These are phyloP conservation scores for Cylindrodendrum hubeiense DNA, from an alignment of 2,329 filamentous ascomycete genomes.

Conservation along the genomic window DNA sequence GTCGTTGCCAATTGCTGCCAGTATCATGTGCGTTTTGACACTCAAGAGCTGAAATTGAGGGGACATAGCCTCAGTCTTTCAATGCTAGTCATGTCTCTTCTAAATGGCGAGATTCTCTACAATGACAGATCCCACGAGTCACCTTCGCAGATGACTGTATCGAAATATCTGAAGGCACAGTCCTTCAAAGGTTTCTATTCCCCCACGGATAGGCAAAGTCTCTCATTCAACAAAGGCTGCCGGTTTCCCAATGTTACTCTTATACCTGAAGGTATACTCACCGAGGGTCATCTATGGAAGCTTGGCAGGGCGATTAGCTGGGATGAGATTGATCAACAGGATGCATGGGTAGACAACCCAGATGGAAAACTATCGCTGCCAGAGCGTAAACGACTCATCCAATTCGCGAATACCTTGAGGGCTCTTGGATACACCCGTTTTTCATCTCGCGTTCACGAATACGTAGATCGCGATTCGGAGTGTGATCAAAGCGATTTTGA, in stretches of 20 bases:
- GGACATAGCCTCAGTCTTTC: conserved; percentile 42
- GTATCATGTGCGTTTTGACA: conserved; percentile 44
- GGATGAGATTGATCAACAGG: conserved; percentile 17
- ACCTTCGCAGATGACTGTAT: conserved; percentile 5
- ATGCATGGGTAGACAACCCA: background rate
- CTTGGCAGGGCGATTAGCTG: conserved; percentile 32
- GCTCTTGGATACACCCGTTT: conserved; percentile 23
- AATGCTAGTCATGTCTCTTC: conserved; percentile 44
- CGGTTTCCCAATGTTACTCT: conserved; percentile 37
- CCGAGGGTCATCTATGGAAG: conserved; percentile 44
- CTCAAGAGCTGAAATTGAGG: conserved; percentile 24
- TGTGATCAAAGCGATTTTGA: conserved; percentile 14
- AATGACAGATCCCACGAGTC: conserved; percentile 36
- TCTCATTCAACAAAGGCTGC: conserved; percentile 45
- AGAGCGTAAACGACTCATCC: conserved; percentile 28
- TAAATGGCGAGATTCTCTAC: conserved; percentile 51
- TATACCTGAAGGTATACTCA: conserved; percentile 29
- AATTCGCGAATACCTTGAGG: conserved; percentile 9
- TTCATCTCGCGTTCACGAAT: background rate
- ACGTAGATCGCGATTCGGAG: background rate
- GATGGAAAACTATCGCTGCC: conserved; percentile 22
- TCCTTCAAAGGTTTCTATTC: conserved; percentile 38
- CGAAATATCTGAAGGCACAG: conserved; percentile 20
- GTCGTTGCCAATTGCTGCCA: conserved; percentile 50
- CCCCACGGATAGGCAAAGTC: conserved; percentile 17